Conservation (phyloP, 371 early-diverging fungal genomes). For the Umbelopsis sp. region DNA sequence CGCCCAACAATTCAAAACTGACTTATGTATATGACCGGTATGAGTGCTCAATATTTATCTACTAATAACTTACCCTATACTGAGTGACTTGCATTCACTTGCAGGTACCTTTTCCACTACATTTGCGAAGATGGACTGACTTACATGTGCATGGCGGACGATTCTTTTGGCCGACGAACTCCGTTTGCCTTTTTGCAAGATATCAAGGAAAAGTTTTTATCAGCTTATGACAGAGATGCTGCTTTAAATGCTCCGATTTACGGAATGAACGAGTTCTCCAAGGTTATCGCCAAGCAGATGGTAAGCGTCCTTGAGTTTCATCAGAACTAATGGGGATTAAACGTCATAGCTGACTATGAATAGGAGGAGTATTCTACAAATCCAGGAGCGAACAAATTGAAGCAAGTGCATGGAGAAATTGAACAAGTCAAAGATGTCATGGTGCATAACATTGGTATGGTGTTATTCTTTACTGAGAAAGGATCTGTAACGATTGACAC, state of each 20-base stretch:
- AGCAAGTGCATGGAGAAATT: slow-evolving; percentile 88
- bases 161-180: slow-evolving; percentile 84
- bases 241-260: slow-evolving; percentile 69
- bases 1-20: slow-evolving; percentile 86
- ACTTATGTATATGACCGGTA: slow-evolving; percentile 92
- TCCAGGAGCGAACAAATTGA: slow-evolving; percentile 76
- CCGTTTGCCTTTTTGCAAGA: slow-evolving; percentile 92
- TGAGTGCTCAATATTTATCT: not conserved
- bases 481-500: not conserved
- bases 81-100: not conserved
- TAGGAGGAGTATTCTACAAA: slow-evolving; percentile 78
- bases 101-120: slow-evolving; percentile 88
- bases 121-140: slow-evolving; percentile 79
- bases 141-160: slow-evolving; percentile 91
- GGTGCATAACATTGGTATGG: slow-evolving; percentile 87
- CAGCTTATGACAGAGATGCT: slow-evolving; percentile 62
- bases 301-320: slow-evolving; percentile 36
- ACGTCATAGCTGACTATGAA: slow-evolving; percentile 11
- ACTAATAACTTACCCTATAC: not conserved
- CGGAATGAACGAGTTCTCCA: slow-evolving; percentile 84
- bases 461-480: no score
- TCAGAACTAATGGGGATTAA: not conserved
- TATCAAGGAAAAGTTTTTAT: slow-evolving; percentile 67
- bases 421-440: slow-evolving; percentile 94
- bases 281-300: slow-evolving; percentile 81